phyloP scores from a whole-genome alignment of 495 filamentous ascomycete species.

The Bacidia rubella region DNA sequence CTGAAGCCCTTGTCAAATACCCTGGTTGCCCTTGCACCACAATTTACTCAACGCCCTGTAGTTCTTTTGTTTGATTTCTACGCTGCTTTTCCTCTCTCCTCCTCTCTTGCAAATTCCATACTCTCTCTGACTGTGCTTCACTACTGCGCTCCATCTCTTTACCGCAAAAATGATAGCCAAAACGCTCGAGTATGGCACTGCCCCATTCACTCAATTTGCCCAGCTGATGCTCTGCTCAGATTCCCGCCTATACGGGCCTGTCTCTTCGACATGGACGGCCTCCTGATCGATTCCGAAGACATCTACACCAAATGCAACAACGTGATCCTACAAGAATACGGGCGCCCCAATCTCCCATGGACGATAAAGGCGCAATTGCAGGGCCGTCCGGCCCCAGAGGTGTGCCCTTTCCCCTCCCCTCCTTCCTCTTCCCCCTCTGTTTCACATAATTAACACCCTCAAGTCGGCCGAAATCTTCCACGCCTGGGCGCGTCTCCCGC shows the following conservation, averaged over 20 bases:
- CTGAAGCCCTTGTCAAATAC: not conserved
- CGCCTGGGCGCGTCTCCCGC: conserved; percentile 80
- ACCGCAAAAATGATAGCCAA: conserved; percentile 1
- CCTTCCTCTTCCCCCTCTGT: conserved; percentile 22
- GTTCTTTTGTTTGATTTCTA: not conserved
- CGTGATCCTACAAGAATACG: conserved; percentile 59
- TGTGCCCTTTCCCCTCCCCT: conserved; percentile 17
- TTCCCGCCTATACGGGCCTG: conserved; percentile 75
- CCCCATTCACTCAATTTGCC: not conserved
- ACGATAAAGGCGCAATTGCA: conserved; percentile 86
- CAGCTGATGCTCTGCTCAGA: conserved; percentile 23
- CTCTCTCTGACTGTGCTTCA: not conserved
- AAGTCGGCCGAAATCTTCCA: conserved; percentile 47
- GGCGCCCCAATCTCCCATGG: conserved; percentile 68
- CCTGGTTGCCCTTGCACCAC: not conserved
- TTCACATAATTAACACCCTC: conserved; percentile 1
- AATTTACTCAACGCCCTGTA: not conserved
- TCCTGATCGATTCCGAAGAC: conserved; percentile 89
- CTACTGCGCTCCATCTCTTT: not conserved
- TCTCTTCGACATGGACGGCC: conserved; percentile 98
- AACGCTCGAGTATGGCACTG: conserved; percentile 16
- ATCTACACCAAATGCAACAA: conserved; percentile 78
- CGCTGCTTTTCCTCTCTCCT: not conserved
- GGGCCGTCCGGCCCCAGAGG: conserved; percentile 70
- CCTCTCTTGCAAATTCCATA: not conserved